Percentiles rank a stretch among this genome's conserved stretches.
phyloP scores from a whole-genome alignment of 352 stramenopile genomes.

The Globisporangium paroecandrum region DNA sequence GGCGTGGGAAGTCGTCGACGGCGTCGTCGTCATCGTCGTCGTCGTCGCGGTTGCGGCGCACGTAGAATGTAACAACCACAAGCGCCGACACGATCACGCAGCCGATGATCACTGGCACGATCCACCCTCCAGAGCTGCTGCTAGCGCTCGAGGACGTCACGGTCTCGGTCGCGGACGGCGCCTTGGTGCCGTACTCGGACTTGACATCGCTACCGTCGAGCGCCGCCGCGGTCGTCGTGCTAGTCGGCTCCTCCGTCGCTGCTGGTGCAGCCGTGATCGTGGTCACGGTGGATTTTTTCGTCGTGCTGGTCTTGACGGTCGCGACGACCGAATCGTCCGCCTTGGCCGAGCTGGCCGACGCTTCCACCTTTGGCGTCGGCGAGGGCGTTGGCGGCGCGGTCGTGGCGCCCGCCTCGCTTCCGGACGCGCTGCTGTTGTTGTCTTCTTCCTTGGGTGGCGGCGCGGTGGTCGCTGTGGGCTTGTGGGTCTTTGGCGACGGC shows the following conservation, averaged over 20 bases:
- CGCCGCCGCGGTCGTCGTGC: slow-evolving; percentile 24
- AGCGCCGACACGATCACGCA: slow-evolving; percentile 51
- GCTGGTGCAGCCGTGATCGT: slow-evolving; percentile 25
- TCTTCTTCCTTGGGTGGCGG: slow-evolving; percentile 10
- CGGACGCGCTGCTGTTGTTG: slow-evolving; percentile 2
- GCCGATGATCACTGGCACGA: slow-evolving; percentile 58
- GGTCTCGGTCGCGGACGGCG: slow-evolving; percentile 31
- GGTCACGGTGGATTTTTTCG: slow-evolving; percentile 16
- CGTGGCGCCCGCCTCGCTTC: slow-evolving; percentile 13
- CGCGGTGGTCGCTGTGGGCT: slow-evolving; percentile 22
- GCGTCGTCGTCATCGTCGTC: slow-evolving; percentile 52
- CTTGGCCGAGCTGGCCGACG: slow-evolving; percentile 10
- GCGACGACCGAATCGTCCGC: slow-evolving; percentile 18
- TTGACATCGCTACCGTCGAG: slow-evolving; percentile 35
- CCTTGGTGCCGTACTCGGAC: slow-evolving; percentile 46
- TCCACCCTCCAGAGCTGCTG: slow-evolving; percentile 32
- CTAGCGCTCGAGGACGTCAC: slow-evolving; percentile 16
- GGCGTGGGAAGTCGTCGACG: slow-evolving; percentile 40
- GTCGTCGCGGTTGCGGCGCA: slow-evolving; percentile 40
- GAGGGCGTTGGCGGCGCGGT: slow-evolving; percentile 17
- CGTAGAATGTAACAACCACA: slow-evolving; percentile 57
- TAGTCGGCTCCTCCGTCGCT: slow-evolving; percentile 18
- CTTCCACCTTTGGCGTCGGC: slow-evolving; percentile 8
- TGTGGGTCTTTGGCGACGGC: slow-evolving; percentile 20
- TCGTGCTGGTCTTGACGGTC: slow-evolving; percentile 22